Evolutionary conservation across 2,329 filamentous ascomycete species (phyloP).

Genomic region (Neopestalotiopsis clavispora): DNA sequence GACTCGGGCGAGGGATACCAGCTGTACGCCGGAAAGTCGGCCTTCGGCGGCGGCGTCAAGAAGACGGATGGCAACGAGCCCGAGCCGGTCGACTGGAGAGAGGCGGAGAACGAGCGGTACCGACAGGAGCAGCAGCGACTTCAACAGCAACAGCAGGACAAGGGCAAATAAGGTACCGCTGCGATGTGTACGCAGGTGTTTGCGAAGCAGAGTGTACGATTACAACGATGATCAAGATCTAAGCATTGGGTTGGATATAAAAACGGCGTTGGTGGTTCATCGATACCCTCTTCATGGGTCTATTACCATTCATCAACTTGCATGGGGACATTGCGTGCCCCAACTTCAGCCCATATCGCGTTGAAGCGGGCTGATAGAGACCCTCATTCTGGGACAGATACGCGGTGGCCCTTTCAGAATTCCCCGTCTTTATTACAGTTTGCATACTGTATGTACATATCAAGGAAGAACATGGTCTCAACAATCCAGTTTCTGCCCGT

Average conservation of each 20-base stretch:
- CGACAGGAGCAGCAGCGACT: constrained; percentile 61
- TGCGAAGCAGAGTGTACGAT: constrained; percentile 7
- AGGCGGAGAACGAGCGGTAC: constrained; percentile 68
- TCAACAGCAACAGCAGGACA: constrained; percentile 33
- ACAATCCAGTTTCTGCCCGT: neutral
- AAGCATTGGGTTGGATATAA: constrained; percentile 13
- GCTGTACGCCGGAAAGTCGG: constrained; percentile 79
- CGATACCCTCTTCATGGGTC: constrained; percentile 1
- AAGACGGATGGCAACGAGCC: constrained; percentile 72
- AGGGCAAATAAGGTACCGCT: constrained; percentile 1
- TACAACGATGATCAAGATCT: neutral
- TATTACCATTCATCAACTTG: neutral
- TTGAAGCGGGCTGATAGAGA: neutral
- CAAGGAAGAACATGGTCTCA: neutral
- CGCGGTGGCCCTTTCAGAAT: neutral
- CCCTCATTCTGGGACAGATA: neutral
- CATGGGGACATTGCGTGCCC: neutral
- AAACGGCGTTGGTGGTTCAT: constrained; percentile 17
- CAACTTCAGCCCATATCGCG: neutral
- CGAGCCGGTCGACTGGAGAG: constrained; percentile 64
- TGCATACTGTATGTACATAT: neutral
- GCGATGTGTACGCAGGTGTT: neutral
- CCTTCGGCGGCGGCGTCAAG: constrained; percentile 68
- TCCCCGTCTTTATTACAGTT: neutral
- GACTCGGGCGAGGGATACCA: constrained; percentile 68